phyloP scores from a whole-genome alignment of 1,284 basidiomycete genomes.

The Rhodotorula sp. region DNA sequence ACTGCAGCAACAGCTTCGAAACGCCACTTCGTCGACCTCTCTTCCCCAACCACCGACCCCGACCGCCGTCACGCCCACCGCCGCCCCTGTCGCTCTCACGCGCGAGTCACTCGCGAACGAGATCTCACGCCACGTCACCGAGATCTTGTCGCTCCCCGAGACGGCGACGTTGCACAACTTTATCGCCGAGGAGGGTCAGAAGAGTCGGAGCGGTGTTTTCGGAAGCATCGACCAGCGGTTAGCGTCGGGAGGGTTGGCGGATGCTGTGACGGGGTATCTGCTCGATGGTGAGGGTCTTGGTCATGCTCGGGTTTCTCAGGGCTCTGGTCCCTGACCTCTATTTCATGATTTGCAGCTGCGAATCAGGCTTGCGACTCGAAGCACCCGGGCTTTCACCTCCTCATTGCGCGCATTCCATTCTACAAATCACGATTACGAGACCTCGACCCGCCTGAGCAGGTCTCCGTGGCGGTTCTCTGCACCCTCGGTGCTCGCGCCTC shows the following conservation, averaged over 20 bases:
- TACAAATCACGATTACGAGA: slow-evolving; percentile 17
- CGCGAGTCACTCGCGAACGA: not conserved
- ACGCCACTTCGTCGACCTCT: not conserved
- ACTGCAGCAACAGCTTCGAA: slow-evolving; percentile 10
- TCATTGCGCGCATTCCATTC: slow-evolving; percentile 9
- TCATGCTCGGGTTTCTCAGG: accelerated
- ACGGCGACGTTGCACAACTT: not conserved
- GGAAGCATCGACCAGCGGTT: not conserved
- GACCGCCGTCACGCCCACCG: not conserved
- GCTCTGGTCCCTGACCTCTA: not conserved
- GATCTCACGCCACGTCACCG: slow-evolving; percentile 14
- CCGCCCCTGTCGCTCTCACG: not conserved
- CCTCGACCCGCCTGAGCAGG: slow-evolving; percentile 17
- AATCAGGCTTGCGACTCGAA: slow-evolving; percentile 24
- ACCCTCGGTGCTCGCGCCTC: slow-evolving; percentile 21
- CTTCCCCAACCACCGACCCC: not conserved
- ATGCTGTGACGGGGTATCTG: slow-evolving; percentile 19
- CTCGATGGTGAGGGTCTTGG: slow-evolving; percentile 23
- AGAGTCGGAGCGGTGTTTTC: not conserved
- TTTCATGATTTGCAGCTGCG: slow-evolving; percentile 1
- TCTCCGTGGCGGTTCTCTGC: slow-evolving; percentile 26
- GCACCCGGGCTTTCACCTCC: slow-evolving; percentile 12
- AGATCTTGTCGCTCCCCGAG: not conserved
- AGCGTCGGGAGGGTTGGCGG: not conserved
- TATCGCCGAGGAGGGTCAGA: not conserved